Base-by-base conservation (phyloP, 139 green algal species). In the Chlorella sp. region DNA sequence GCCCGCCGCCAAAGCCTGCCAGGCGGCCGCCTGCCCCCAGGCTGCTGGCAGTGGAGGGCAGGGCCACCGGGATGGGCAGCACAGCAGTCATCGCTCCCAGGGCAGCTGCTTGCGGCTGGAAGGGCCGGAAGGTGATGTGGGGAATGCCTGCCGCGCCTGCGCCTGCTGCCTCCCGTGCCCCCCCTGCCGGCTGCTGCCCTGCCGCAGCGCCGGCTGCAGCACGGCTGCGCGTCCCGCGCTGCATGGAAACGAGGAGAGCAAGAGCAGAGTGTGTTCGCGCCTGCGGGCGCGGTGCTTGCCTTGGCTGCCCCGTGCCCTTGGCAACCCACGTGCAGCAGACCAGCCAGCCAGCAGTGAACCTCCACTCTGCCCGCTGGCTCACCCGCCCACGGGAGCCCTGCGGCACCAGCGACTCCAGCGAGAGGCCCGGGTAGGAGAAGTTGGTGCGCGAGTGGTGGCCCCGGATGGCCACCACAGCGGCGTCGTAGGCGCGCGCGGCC, bases 401-500 rank as follows among this genome's bases (percentile, higher is more conserved):
- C 0, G 56, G 60, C 26, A 85, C 46, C n/a, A 85, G 40, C 16
- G 62, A 69, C 16, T 87, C 41, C 51, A 92, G 78, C 64, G 86
- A 40, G 20, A 83, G 43, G 43, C 87, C 80, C 0, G 89, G 87
- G 86, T 95, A 95, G 19, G 62, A 74, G 76, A 96, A 96, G 87
- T 96, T 96, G 70, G 92, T 96, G 60, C 91, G 92, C 17, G 94
- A 92, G 67, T 85, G 90, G 46, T 79, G 81, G 26, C 93, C 94
- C 60, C 94, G 93, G 73, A 97, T 92, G 34, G 89, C 90, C 38
- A 96, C 91, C 0, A 92, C 93, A 6, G 94, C 94, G 6, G 94
- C 91, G 83, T 97, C 94, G 81, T 97, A 97, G 0, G 94, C 94
- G 4, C 93, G 87, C 1, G 94, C 94, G 11, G 94, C 94, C 84